phyloP scores from a whole-genome alignment of 768 basidiomycete genomes.

The Coprinopsis marcescibilis region DNA sequence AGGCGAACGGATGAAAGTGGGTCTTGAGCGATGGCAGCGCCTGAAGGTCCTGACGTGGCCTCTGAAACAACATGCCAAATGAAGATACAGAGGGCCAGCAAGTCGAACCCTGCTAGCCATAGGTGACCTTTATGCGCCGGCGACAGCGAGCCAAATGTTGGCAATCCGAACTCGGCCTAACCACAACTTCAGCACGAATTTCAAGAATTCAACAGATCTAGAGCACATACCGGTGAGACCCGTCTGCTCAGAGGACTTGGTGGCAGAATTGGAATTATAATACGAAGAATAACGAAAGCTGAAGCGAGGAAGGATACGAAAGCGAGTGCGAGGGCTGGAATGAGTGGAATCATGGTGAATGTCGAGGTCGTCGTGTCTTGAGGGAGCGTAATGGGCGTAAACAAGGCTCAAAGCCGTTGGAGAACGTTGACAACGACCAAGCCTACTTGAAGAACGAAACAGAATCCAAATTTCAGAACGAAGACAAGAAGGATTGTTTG shows the following conservation, averaged over 20 bases:
- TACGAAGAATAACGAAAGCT: slow-evolving; percentile 70
- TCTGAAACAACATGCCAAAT: slow-evolving; percentile 61
- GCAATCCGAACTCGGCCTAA: slow-evolving; percentile 72
- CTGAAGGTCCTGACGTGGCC: slow-evolving; percentile 39
- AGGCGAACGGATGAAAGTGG: slow-evolving; percentile 51
- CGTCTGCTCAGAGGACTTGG: slow-evolving; percentile 69
- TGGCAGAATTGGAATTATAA: slow-evolving; percentile 69
- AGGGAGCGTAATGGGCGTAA: slow-evolving; percentile 34
- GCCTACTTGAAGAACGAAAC: slow-evolving; percentile 24
- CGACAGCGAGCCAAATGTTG: slow-evolving; percentile 61
- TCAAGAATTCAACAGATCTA: slow-evolving; percentile 8
- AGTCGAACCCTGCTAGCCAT: slow-evolving; percentile 66
- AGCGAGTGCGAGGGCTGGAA: slow-evolving; percentile 60
- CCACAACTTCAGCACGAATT: slow-evolving; percentile 16
- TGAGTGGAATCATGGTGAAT: slow-evolving; percentile 63
- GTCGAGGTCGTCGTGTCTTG: slow-evolving; percentile 27
- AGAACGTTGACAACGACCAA: slow-evolving; percentile 24
- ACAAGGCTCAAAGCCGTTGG: slow-evolving; percentile 35
- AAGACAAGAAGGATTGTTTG: slow-evolving; percentile 12
- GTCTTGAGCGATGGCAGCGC: slow-evolving; percentile 39
- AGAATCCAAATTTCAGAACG: slow-evolving; percentile 11
- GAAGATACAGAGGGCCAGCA: slow-evolving; percentile 56
- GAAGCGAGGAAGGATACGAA: slow-evolving; percentile 70
- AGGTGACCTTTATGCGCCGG: slow-evolving; percentile 64
- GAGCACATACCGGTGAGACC: slow-evolving; percentile 58